Percentiles rank a stretch among this genome's conserved stretches.
phyloP scores from a whole-genome alignment of 2,329 filamentous ascomycete genomes.

The Leptosphaerulina australis region DNA sequence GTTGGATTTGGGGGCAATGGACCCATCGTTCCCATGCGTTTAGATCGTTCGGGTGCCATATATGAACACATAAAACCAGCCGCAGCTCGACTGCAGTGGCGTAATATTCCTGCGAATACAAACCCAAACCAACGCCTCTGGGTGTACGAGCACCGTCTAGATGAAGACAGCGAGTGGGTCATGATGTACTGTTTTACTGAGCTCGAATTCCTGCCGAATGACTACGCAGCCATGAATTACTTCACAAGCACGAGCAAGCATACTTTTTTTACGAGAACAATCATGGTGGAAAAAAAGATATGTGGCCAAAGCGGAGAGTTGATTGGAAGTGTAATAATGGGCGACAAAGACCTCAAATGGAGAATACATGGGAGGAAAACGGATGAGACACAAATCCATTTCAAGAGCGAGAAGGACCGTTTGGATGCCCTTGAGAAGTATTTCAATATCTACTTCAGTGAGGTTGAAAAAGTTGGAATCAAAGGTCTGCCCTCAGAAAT shows the following conservation, averaged over 20 bases:
- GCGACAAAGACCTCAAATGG: slow-evolving; percentile 54
- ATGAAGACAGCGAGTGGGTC: slow-evolving; percentile 59
- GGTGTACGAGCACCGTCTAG: slow-evolving; percentile 50
- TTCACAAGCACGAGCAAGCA: slow-evolving; percentile 43
- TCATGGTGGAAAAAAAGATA: slow-evolving; percentile 59
- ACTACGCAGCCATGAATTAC: slow-evolving; percentile 45
- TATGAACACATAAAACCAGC: slow-evolving; percentile 42
- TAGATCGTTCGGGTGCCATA: slow-evolving; percentile 37
- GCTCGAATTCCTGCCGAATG: slow-evolving; percentile 43
- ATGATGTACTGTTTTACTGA: slow-evolving; percentile 68
- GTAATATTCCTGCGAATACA: slow-evolving; percentile 40
- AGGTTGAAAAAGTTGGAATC: slow-evolving; percentile 49
- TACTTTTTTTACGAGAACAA: slow-evolving; percentile 41
- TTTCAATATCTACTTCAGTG: slow-evolving; percentile 52
- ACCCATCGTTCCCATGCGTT: slow-evolving; percentile 47
- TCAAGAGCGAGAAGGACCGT: slow-evolving; percentile 53
- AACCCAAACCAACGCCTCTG: slow-evolving; percentile 51
- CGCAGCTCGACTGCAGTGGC: slow-evolving; percentile 41
- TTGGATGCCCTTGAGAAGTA: slow-evolving; percentile 52
- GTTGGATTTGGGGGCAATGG: slow-evolving; percentile 53
- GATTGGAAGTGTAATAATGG: slow-evolving; percentile 50
- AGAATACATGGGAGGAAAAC: slow-evolving; percentile 52
- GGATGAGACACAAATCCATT: slow-evolving; percentile 48
- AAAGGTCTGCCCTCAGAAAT: slow-evolving; percentile 43
- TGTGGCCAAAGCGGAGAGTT: slow-evolving; percentile 45